phyloP scores from a whole-genome alignment of 192 early-diverging fungal species.

The Backusella liffmaniae region DNA sequence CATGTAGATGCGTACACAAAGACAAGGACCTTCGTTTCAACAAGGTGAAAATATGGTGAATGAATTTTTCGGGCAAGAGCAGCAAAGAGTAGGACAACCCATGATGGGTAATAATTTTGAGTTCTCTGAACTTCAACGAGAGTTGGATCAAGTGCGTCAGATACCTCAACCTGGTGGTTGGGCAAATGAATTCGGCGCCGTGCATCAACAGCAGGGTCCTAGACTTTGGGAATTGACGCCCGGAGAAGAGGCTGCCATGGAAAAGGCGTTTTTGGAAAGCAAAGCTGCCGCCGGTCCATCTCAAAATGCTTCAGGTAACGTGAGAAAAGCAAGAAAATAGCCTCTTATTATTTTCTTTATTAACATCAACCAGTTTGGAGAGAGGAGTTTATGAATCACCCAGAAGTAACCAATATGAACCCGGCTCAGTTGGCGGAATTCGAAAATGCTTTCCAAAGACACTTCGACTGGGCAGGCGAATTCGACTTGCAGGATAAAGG shows the following conservation, averaged over 20 bases:
- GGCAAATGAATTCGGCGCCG: constrained; percentile 42
- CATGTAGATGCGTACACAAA: constrained; percentile 34
- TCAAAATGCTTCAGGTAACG: constrained; percentile 19
- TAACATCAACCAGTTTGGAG: constrained; percentile 41
- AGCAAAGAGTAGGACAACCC: constrained; percentile 5
- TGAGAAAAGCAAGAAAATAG: background rate
- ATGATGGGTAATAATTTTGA: constrained; percentile 25
- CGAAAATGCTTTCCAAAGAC: constrained; percentile 57
- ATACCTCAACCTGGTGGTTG: constrained; percentile 27
- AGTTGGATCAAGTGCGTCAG: constrained; percentile 29
- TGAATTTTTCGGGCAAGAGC: constrained; percentile 38
- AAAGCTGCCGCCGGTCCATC: constrained; percentile 11
- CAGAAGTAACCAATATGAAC: constrained; percentile 29
- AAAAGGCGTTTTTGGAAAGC: constrained; percentile 41
- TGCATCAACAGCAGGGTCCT: constrained; percentile 23
- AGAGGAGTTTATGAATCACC: constrained; percentile 50
- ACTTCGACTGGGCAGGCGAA: constrained; percentile 77
- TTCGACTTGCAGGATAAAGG: constrained; percentile 64
- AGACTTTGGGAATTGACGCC: constrained; percentile 48
- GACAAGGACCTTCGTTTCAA: constrained; percentile 26
- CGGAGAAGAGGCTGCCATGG: constrained; percentile 51
- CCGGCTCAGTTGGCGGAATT: constrained; percentile 48
- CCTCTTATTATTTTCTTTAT: background rate
- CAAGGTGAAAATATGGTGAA: constrained; percentile 32
- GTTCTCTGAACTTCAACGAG: constrained; percentile 34